phyloP scores from a whole-genome alignment of 2,329 filamentous ascomycete genomes.

The Fusarium sp. region DNA sequence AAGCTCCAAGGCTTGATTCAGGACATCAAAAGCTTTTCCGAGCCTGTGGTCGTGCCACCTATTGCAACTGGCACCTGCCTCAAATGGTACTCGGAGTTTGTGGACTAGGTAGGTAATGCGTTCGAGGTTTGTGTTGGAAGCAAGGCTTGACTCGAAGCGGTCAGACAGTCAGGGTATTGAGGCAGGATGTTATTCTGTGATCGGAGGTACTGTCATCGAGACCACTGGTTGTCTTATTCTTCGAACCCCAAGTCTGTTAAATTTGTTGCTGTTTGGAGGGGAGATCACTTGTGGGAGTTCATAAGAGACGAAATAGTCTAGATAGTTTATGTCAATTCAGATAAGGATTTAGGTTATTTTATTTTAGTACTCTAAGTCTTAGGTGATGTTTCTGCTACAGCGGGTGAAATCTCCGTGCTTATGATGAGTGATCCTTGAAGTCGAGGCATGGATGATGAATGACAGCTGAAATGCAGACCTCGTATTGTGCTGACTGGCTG shows the following conservation, averaged over 20 bases:
- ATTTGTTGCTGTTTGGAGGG: background rate
- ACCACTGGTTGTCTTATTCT: too few species aligned
- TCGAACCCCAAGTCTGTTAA: too few species aligned
- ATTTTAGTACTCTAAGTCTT: background rate
- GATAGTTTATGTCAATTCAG: background rate
- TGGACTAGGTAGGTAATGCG: background rate
- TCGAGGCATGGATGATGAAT: background rate
- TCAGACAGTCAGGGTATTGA: too few species aligned
- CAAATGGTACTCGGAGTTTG: background rate
- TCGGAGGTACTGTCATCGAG: too few species aligned
- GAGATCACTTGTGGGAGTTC: background rate
- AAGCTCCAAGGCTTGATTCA: background rate
- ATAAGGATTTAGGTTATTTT: background rate
- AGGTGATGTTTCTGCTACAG: background rate
- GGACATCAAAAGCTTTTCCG: background rate
- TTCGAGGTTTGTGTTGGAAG: fast-evolving
- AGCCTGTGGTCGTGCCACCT: background rate
- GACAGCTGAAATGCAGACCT: background rate
- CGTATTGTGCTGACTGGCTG: background rate
- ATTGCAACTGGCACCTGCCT: fast-evolving
- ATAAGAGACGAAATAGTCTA: background rate
- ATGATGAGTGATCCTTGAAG: background rate
- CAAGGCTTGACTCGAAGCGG: too few species aligned
- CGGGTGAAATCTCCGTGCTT: background rate
- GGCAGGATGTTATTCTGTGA: too few species aligned